Evolutionary conservation across 768 basidiomycete species (phyloP).

Genomic region (Rubroboletus pulcherrimus): DNA sequence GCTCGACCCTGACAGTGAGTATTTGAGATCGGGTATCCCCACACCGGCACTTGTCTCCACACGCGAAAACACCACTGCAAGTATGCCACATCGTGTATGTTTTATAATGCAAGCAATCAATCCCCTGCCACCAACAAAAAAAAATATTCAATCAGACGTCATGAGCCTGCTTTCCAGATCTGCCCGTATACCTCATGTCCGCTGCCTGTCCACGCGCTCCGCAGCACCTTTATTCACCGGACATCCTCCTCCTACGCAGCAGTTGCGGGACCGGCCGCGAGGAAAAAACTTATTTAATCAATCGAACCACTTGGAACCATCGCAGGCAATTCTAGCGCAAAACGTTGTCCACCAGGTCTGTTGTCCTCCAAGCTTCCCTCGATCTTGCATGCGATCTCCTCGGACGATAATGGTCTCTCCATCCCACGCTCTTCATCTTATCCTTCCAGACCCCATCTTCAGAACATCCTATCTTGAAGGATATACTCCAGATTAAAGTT

Average conservation of each 20-base stretch:
- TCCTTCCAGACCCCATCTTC: background rate
- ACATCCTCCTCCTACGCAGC: slow-evolving; percentile 5
- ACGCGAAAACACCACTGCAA: too few relatives aligned
- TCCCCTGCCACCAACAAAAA: background rate
- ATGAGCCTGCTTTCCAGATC: background rate
- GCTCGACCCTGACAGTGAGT: too few relatives aligned
- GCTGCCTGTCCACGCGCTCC: slow-evolving; percentile 9
- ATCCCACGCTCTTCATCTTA: slow-evolving; percentile 4
- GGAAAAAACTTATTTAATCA: background rate
- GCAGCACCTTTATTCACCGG: slow-evolving; percentile 13
- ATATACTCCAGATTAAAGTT: slow-evolving; percentile 20
- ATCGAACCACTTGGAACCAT: slow-evolving; percentile 1
- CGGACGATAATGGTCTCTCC: slow-evolving; percentile 10
- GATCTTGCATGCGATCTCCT: slow-evolving; percentile 19
- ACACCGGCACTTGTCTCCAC: too few relatives aligned
- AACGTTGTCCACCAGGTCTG: background rate
- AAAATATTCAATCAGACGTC: background rate
- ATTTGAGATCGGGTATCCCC: too few relatives aligned
- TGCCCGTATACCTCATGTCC: slow-evolving; percentile 10
- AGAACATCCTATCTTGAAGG: slow-evolving; percentile 11
- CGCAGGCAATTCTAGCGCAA: background rate
- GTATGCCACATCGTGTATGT: too few relatives aligned
- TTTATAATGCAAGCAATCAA: too few relatives aligned
- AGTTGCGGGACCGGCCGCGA: slow-evolving; percentile 20
- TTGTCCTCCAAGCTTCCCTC: slow-evolving; percentile 8